Evolutionary conservation across 352 stramenopile species (phyloP).

Genomic region (Phytophthora citricola): DNA sequence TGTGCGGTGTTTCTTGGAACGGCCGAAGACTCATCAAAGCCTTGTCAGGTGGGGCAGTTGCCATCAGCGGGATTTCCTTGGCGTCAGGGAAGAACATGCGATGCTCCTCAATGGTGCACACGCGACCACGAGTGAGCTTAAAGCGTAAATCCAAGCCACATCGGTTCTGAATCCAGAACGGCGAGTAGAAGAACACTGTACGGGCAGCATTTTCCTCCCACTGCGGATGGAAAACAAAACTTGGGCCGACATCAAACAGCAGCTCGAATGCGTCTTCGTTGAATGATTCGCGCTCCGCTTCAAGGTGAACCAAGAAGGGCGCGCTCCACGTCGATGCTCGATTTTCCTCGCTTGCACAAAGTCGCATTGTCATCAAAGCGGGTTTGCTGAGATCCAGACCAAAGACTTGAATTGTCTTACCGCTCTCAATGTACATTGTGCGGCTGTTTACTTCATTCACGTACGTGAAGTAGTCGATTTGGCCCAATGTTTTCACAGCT

Average conservation of each 20-base stretch:
- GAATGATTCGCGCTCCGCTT: slow-evolving; percentile 57
- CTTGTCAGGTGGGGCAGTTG: slow-evolving; percentile 62
- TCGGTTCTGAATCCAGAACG: slow-evolving; percentile 90
- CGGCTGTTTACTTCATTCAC: slow-evolving; percentile 85
- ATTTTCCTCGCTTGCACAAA: slow-evolving; percentile 66
- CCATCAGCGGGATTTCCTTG: slow-evolving; percentile 73
- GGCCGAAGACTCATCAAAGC: slow-evolving; percentile 71
- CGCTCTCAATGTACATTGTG: slow-evolving; percentile 77
- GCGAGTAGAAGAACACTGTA: slow-evolving; percentile 70
- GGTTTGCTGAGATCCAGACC: slow-evolving; percentile 71
- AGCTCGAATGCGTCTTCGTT: slow-evolving; percentile 67
- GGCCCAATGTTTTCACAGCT: slow-evolving; percentile 52
- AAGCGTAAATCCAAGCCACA: slow-evolving; percentile 78
- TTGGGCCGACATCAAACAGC: slow-evolving; percentile 66
- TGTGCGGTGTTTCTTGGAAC: slow-evolving; percentile 69
- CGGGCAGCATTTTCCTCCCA: slow-evolving; percentile 68
- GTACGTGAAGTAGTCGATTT: slow-evolving; percentile 75
- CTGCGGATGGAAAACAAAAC: slow-evolving; percentile 70
- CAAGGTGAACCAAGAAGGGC: slow-evolving; percentile 65
- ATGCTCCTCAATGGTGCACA: slow-evolving; percentile 74
- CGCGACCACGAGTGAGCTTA: slow-evolving; percentile 62
- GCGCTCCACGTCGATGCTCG: slow-evolving; percentile 62
- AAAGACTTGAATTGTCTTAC: slow-evolving; percentile 84
- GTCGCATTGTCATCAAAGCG: slow-evolving; percentile 79
- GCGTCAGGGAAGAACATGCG: slow-evolving; percentile 68